Evolutionary conservation across 169 alveolate species (phyloP).

Genomic region (Eimeria acervulina): DNA sequence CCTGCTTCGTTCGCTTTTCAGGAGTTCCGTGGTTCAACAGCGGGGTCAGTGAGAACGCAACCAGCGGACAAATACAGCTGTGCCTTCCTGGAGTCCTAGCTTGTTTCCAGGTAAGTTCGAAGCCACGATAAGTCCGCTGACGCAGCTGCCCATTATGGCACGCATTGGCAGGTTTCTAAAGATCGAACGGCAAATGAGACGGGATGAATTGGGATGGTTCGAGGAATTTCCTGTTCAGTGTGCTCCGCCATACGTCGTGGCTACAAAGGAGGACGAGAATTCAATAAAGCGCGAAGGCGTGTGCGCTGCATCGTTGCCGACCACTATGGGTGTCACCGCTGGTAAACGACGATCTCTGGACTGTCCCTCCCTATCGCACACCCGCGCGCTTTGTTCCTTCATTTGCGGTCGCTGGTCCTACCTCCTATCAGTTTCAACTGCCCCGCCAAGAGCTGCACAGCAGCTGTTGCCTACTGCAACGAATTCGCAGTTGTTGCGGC

Average conservation of each 20-base stretch:
- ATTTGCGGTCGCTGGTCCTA: background rate
- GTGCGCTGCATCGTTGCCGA: slow-evolving; percentile 97
- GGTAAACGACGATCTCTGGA: slow-evolving; percentile 81
- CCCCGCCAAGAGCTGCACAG: background rate
- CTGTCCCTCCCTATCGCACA: background rate
- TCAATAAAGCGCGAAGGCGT: slow-evolving; percentile 96
- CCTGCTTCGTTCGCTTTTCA: background rate
- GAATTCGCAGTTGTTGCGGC: background rate
- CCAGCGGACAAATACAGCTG: slow-evolving; percentile 96
- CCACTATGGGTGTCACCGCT: slow-evolving; percentile 98
- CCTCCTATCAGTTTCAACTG: background rate
- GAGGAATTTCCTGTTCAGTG: slow-evolving; percentile 85
- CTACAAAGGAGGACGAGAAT: slow-evolving; percentile 95
- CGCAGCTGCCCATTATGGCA: background rate
- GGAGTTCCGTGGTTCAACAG: slow-evolving; percentile 95
- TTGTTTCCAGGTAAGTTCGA: slow-evolving; percentile 92
- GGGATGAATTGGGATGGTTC: background rate
- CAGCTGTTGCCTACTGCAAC: background rate
- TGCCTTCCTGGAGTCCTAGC: slow-evolving; percentile 98
- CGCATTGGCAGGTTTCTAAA: background rate
- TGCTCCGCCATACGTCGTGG: slow-evolving; percentile 96
- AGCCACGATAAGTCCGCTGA: background rate
- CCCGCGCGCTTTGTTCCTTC: background rate
- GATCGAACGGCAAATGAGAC: background rate
- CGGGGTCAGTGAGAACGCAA: slow-evolving; percentile 98